Base-by-base conservation (phyloP, 1,284 basidiomycete genomes). In the Microbotryum lychnidis-dioicae region DNA sequence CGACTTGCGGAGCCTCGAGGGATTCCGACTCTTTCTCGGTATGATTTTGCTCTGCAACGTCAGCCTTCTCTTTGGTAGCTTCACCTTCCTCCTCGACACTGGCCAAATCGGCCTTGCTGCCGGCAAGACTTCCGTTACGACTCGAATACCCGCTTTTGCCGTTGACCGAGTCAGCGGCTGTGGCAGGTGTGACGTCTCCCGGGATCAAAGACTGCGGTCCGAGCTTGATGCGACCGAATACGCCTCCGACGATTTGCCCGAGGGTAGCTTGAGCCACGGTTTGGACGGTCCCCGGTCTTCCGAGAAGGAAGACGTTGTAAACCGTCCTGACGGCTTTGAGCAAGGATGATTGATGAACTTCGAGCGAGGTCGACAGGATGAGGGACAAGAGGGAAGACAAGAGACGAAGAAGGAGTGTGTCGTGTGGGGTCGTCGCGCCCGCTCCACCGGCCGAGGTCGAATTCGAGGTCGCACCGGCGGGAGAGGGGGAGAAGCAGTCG, bases 171-270 rank as follows among this genome's bases (percentile, higher is more conserved):
- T 18, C 46, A 25, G 7, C 21, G 16, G 12, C 23, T 31, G 20
- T 20, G 16, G 37, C 16, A 42, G 37, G 6, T 27, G 44, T 37
- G 5, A 37, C 27, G 16, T 54, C 53, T 1, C 58, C 49, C 6
- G 54, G 21, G 1, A 42, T 20, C 10, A 27, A 29, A 6, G 16
- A 47, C 48, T n/a, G 51, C 37, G 33, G 53, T 10, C 56, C 62
- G 18, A 69, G 31, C 18, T 56, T 54, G 33, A 80, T 75, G 14
- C 93, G 82, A 9, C 87, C 82, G 75, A 97, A 97, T 58, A 97
- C 85, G 72, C 94, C 91, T 71, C 94, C 88, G 2, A 97, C 91
- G 86, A 97, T 97, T 76, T 97, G 93, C 0, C 91, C 92, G 20
- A 97, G 81, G 20, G 92, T 91, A 23, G 92, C 93, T 76, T 97